Conservation (phyloP, 2,329 filamentous ascomycete genomes). For the Cercospora nicotianae region DNA sequence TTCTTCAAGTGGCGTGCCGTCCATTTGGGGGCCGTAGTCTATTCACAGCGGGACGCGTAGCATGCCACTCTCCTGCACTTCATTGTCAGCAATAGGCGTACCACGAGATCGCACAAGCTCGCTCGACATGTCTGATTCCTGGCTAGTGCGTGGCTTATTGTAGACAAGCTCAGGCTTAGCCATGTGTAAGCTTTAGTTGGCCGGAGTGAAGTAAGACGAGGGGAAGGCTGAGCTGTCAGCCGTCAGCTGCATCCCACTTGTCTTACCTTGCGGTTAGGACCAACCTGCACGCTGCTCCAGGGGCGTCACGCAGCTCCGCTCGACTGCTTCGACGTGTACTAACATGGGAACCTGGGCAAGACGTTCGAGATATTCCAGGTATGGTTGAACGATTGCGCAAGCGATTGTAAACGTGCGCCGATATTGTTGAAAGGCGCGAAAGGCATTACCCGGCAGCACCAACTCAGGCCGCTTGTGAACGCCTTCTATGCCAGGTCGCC, state of each 20-base stretch:
- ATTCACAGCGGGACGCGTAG: background rate
- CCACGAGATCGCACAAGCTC: background rate
- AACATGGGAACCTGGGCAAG: background rate
- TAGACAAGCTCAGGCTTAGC: background rate
- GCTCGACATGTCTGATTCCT: background rate
- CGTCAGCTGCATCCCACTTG: background rate
- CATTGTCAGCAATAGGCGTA: background rate
- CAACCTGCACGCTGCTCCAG: background rate
- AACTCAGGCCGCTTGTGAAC: background rate
- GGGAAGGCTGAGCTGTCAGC: background rate
- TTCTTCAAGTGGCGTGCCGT: background rate
- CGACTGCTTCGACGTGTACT: background rate
- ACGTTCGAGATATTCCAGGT: background rate
- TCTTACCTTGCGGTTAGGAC: background rate
- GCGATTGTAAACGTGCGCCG: background rate
- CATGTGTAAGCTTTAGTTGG: background rate
- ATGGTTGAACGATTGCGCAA: background rate
- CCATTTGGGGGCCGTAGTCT: background rate
- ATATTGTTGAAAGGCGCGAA: background rate
- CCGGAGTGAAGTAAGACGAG: background rate
- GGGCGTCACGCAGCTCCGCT: background rate
- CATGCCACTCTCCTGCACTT: background rate
- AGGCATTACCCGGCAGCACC: background rate
- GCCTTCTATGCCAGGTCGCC: background rate
- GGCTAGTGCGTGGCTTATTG: background rate